Evolutionary conservation across 2,329 filamentous ascomycete genomes (phyloP).

Genomic region (Fusarium foetens): DNA sequence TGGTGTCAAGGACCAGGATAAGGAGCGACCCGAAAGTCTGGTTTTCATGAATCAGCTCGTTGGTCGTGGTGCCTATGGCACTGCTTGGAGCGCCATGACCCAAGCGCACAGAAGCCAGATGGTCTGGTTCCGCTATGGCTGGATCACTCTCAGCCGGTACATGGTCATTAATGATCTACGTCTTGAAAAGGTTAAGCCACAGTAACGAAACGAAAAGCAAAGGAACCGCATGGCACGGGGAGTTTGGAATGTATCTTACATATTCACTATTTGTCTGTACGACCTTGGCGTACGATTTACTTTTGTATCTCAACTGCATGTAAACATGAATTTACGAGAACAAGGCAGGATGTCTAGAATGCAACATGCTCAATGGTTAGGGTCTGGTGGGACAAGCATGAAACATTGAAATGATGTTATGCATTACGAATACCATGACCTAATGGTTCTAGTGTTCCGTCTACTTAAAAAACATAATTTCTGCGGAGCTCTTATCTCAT

Average conservation of each 20-base stretch:
- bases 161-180: conserved; percentile 94
- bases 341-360: background rate
- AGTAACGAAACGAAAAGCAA: conserved; percentile 4
- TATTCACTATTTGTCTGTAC: conserved; percentile 8
- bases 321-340: conserved; percentile 3
- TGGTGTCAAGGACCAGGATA: conserved; percentile 48
- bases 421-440: background rate
- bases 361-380: background rate
- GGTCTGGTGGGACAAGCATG: background rate
- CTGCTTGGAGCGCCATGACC: conserved; percentile 88
- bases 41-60: conserved; percentile 79
- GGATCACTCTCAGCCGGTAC: conserved; percentile 90
- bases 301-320: conserved; percentile 7
- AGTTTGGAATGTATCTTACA: conserved; percentile 20
- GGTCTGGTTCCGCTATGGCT: conserved; percentile 97
- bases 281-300: conserved; percentile 9
- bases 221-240: conserved; percentile 25
- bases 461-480: background rate
- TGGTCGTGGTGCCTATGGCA: conserved; percentile 60
- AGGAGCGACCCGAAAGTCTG: conserved; percentile 64
- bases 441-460: background rate
- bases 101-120: conserved; percentile 93
- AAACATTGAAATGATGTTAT: background rate
- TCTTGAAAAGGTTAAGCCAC: conserved; percentile 54
- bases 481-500: background rate